phyloP scores from a whole-genome alignment of 192 early-diverging fungal species.

The Globomyces pollinis-pini region DNA sequence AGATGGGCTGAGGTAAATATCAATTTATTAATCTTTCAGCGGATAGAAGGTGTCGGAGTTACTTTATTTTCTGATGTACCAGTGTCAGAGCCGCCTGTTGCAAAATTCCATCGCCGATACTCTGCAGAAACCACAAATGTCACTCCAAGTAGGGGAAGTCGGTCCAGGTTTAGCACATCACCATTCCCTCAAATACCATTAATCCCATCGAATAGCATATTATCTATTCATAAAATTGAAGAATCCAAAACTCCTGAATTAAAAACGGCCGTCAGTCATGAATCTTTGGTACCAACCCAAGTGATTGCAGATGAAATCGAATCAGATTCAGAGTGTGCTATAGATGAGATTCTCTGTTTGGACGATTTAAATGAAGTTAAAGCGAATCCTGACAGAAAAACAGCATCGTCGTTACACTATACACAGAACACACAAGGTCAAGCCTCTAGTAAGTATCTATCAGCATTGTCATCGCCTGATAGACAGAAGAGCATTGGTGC shows the following conservation, averaged over 20 bases:
- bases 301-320: conserved; percentile 1
- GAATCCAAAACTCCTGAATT: neutral
- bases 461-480: neutral
- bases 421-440: too few species aligned
- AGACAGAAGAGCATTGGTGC: too few species aligned
- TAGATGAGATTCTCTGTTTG: neutral
- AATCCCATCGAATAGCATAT: neutral
- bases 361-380: neutral
- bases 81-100: conserved; percentile 9
- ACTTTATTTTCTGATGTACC: conserved; percentile 30
- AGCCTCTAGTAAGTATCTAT: too few species aligned
- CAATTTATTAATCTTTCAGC: conserved; percentile 14
- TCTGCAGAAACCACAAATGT: neutral
- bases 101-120: neutral
- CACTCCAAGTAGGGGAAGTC: neutral
- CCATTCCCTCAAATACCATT: neutral
- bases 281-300: neutral
- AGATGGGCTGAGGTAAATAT: conserved; percentile 32
- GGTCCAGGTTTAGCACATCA: neutral
- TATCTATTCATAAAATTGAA: neutral
- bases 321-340: conserved; percentile 2
- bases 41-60: conserved; percentile 24
- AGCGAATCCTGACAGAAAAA: neutral
- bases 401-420: too few species aligned
- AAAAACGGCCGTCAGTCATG: neutral